Base-by-base conservation (phyloP, 208 protist genomes). In the Crithidia brevicula region DNA sequence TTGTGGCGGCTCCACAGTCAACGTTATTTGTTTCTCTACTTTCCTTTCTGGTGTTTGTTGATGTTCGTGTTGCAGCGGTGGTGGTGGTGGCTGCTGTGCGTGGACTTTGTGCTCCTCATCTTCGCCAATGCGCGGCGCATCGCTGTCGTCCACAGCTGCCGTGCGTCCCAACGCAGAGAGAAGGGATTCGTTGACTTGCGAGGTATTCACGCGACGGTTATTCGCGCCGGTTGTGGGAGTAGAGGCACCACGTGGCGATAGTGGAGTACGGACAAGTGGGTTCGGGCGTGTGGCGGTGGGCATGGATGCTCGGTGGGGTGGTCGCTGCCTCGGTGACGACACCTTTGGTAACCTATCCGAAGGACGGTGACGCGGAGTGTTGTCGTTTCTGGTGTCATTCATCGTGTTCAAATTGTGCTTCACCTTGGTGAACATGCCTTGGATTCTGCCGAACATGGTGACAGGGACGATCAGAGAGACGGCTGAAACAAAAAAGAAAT, bases 351-450 rank as follows among this genome's bases (percentile, higher is more conserved):
- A 7, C 1, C 36, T 7, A 1, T 7, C 10, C 8, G 47, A 23
- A 6, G 18, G 20, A 15, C 11, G n/a, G 11, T 22, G 33, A 18
- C 23, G 2, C 11, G 15, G 3, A 3, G 4, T 23, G n/a, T 18
- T 45, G 23, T 60, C 22, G 5, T 47, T 2, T 20, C 16, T 9
- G 3, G 1, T 18, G 33, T 20, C 34, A 46, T 43, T 27, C 18
- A 28, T 47, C 3, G 47, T 52, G 47, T 22, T 33, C 33, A 45
- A 30, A 20, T 25, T 40, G 20, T 59, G 30, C 22, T 27, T 15
- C 30, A 59, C 53, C 18, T 59, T 59, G 15, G 31, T 59, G 33
- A 59, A 40, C 30, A 59, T 27, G 10, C 33, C 34, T 15, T 59
- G 30, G 20, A 59, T 40, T 45, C 45, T 59, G 53, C 25, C 33